Evolutionary conservation across 495 filamentous ascomycete genomes (phyloP), one percentile per base, ranked within the genome.

Genomic region (Barbatosphaeria neglecta): DNA sequence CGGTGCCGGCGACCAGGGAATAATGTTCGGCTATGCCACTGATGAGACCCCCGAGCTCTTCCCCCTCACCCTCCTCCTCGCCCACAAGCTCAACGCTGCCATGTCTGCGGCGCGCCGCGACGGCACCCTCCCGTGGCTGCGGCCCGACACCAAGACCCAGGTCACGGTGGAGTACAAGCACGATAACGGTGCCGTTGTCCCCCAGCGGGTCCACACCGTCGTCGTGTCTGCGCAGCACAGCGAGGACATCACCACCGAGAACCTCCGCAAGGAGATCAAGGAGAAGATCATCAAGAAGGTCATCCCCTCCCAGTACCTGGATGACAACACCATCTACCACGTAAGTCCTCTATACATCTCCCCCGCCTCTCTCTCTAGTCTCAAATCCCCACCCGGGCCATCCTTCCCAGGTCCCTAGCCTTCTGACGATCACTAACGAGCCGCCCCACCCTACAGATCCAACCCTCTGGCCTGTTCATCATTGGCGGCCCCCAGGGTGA

Each of bases 11-110:
- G 92, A 98, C 74, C 92, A 98, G 76, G 92, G 92, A 76, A 95
- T 98, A 77, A 98, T 98, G 92, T 98, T 98, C 70, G 92, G 92
- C 55, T 98, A 98, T 82, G 92, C 92, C 61, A 95, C 92, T 64
- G 90, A 98, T 59, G 92, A 98, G 79, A 97, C 92, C 60, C 92
- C 92, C 50, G 90, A 98, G 74, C 80, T 92, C 52, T 83, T 97
- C 61, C 92, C 92, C 51, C 73, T 98, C 60, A 96, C 92, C 53
- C 74, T 96, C 56, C 79, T 88, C 46, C 79, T 96, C 62, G 82
- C 92, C 60, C 92, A 98, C 78, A 88, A 87, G 78, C 82, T 98
- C 51, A 98, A 98, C 75, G 72, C 76, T 56, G 86, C 85, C 58
- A 92, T 98, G 92, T 84, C 80, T 53, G 76, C 78, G 55, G 87